A percentile compares a stretch with the other conserved stretches of the same genome.
These are phyloP conservation scores for Aspergillus unguis DNA, from an alignment of 2,329 filamentous ascomycete species.

Conservation along the genomic window DNA sequence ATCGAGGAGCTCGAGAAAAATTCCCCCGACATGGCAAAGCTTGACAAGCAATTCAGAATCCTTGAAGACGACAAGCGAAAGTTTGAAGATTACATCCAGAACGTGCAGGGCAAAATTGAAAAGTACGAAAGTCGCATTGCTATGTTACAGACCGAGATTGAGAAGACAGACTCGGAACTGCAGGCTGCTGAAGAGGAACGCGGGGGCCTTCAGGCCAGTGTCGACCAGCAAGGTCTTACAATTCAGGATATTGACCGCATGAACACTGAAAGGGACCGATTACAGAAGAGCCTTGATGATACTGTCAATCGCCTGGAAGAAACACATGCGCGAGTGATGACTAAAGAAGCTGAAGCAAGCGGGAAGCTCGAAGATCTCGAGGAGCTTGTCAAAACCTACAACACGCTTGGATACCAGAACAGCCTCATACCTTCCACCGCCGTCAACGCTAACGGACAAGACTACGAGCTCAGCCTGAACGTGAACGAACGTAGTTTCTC, in stretches of 20 bases:
- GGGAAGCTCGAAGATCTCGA: conserved; percentile 89
- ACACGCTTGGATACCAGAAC: conserved; percentile 89
- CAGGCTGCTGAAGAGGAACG: conserved; percentile 80
- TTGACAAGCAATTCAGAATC: conserved; percentile 88
- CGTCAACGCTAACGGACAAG: conserved; percentile 75
- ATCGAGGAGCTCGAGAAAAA: conserved; percentile 87
- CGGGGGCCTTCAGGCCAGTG: conserved; percentile 71
- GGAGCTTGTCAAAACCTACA: conserved; percentile 82
- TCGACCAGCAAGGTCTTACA: conserved; percentile 90
- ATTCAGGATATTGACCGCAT: conserved; percentile 99
- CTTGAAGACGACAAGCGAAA: conserved; percentile 93
- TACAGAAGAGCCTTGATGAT: conserved; percentile 83
- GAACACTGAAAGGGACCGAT: conserved; percentile 88
- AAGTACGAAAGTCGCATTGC: conserved; percentile 81
- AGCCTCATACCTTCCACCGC: conserved; percentile 83
- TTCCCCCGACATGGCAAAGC: conserved; percentile 74
- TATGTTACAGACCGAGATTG: conserved; percentile 80
- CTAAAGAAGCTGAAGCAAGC: conserved; percentile 85
- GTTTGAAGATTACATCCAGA: conserved; percentile 90
- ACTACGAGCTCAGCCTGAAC: conserved; percentile 82
- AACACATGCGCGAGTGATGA: conserved; percentile 73
- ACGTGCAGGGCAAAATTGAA: conserved; percentile 78
- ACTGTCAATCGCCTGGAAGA: conserved; percentile 76
- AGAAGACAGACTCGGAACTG: conserved; percentile 71
- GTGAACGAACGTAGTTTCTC: conserved; percentile 79